Percentiles rank a stretch among this genome's conserved stretches.
Evolutionary conservation across 1,284 basidiomycete species (phyloP).

Genomic region (Malassezia caprae): DNA sequence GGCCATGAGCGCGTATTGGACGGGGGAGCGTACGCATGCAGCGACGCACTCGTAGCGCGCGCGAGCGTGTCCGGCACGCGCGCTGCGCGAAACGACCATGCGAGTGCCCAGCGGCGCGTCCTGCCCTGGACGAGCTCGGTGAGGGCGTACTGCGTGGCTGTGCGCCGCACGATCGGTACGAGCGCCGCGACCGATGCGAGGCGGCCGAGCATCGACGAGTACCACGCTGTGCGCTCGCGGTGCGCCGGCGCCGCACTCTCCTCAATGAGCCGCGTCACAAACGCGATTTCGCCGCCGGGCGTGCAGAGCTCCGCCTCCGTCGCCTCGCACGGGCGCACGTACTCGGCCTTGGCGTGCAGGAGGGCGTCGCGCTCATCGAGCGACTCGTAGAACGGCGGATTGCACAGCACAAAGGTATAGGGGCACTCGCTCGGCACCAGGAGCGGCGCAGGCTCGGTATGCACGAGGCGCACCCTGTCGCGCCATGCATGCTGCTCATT

Average conservation of each 20-base stretch:
- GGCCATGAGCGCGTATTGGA: not conserved
- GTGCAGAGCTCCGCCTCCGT: slow-evolving; percentile 74
- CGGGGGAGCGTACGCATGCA: not conserved
- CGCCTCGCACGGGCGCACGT: not conserved
- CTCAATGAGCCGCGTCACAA: slow-evolving; percentile 64
- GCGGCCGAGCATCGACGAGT: slow-evolving; percentile 79
- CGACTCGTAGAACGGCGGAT: slow-evolving; percentile 80
- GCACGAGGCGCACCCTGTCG: slow-evolving; percentile 45
- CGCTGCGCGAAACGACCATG: slow-evolving; percentile 63
- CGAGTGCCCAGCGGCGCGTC: slow-evolving; percentile 77
- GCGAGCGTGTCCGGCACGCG: slow-evolving; percentile 51
- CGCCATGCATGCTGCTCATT: slow-evolving; percentile 48
- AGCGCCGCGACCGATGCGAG: slow-evolving; percentile 61
- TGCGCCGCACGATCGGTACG: slow-evolving; percentile 54
- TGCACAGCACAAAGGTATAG: slow-evolving; percentile 65
- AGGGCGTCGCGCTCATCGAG: slow-evolving; percentile 56
- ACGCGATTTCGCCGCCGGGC: slow-evolving; percentile 67
- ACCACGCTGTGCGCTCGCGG: slow-evolving; percentile 55
- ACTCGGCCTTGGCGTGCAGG: slow-evolving; percentile 51
- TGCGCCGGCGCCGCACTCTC: slow-evolving; percentile 59
- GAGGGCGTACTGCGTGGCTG: slow-evolving; percentile 63
- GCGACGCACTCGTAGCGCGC: slow-evolving; percentile 25
- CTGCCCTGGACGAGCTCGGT: slow-evolving; percentile 72
- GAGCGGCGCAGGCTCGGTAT: slow-evolving; percentile 49
- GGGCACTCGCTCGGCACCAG: slow-evolving; percentile 52